Percentiles rank a stretch among this genome's conserved stretches.
These are phyloP conservation scores for Puccinia brachypodii DNA, from an alignment of 1,284 basidiomycete species.

Conservation along the genomic window DNA sequence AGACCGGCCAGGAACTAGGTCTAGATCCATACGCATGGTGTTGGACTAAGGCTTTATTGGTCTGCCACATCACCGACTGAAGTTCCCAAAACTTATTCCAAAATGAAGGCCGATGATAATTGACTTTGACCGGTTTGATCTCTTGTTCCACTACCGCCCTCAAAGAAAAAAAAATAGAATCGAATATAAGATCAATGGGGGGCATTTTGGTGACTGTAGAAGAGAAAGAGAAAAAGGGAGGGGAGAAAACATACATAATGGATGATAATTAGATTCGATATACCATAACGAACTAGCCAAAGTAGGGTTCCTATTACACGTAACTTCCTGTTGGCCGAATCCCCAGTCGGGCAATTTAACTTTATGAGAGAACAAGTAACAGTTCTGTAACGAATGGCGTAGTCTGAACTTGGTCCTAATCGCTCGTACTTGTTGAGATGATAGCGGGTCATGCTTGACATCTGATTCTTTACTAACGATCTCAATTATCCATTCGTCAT, in stretches of 20 bases:
- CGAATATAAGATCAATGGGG: neutral
- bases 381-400: constrained; percentile 80
- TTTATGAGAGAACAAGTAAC: constrained; percentile 97
- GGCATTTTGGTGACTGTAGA: neutral
- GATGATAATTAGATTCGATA: constrained; percentile 81
- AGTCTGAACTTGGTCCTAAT: constrained; percentile 81
- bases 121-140: constrained; percentile 72
- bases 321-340: constrained; percentile 94
- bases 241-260: constrained; percentile 66
- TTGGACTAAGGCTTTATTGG: constrained; percentile 91
- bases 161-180: constrained; percentile 1
- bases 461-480: constrained; percentile 64
- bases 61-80: constrained; percentile 96
- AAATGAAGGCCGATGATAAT: constrained; percentile 75
- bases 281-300: constrained; percentile 90
- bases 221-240: neutral
- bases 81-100: constrained; percentile 86
- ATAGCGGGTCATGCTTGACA: constrained; percentile 64
- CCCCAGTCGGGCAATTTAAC: constrained; percentile 97
- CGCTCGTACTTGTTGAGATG: constrained; percentile 71
- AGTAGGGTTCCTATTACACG: constrained; percentile 95
- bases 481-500: constrained; percentile 94
- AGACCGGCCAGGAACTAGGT: constrained; percentile 81
- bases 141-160: constrained; percentile 62
- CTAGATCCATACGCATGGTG: constrained; percentile 92